Evolutionary conservation across 2,329 filamentous ascomycete genomes (phyloP).

Genomic region (Hypoxylon sp.): DNA sequence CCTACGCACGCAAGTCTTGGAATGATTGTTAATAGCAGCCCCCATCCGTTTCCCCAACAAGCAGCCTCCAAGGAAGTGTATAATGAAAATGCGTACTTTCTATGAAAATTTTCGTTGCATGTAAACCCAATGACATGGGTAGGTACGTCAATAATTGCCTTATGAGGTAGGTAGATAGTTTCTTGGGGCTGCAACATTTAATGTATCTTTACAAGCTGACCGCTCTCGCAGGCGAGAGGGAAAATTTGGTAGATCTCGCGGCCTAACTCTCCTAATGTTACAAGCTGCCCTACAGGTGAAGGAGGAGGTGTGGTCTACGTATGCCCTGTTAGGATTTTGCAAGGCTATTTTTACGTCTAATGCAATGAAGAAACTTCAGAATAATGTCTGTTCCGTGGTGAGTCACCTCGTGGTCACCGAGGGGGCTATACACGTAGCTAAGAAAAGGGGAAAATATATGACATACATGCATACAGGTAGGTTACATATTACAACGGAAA

Average conservation of each 20-base stretch:
- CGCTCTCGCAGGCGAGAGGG: not conserved
- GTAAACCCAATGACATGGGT: not conserved
- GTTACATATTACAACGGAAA: not conserved
- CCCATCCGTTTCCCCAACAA: not conserved
- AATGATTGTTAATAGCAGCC: not conserved
- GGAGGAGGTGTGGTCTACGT: not conserved
- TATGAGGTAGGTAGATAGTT: not conserved
- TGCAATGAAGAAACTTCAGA: not conserved
- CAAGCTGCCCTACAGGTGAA: not conserved
- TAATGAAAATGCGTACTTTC: not conserved
- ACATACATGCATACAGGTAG: not conserved
- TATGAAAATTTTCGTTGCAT: too few relatives aligned
- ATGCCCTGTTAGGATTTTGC: not conserved
- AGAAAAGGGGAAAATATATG: not conserved
- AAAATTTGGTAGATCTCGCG: not conserved
- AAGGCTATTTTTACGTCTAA: constrained; percentile 4
- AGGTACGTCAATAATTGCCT: not conserved
- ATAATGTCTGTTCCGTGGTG: not conserved
- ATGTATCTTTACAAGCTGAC: not conserved
- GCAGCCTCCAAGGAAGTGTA: not conserved
- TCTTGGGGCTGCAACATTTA: too few relatives aligned
- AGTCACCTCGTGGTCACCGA: constrained; percentile 5
- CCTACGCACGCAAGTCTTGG: not conserved
- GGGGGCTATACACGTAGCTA: not conserved
- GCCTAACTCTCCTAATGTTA: not conserved